A percentile compares a stretch with the other conserved stretches of the same genome.
phyloP scores from a whole-genome alignment of 2,329 filamentous ascomycete genomes.

The Sporothrix sp. region DNA sequence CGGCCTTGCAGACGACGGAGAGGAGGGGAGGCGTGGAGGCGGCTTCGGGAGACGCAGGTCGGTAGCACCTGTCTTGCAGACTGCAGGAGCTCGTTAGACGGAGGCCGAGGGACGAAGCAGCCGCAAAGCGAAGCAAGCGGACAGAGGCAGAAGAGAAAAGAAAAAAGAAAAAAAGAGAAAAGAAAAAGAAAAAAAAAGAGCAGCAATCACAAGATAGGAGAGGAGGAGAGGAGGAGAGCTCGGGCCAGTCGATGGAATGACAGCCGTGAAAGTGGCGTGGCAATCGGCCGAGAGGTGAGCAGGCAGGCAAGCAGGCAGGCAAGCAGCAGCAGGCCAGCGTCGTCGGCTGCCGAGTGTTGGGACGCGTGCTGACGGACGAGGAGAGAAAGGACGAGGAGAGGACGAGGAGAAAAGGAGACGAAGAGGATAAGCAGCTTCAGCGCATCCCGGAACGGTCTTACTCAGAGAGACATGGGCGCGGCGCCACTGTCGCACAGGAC shows the following conservation, averaged over 20 bases:
- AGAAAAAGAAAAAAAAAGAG: background rate
- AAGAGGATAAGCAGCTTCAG: background rate
- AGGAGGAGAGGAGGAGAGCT: background rate
- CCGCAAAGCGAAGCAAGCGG: background rate
- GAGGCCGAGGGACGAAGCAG: no score
- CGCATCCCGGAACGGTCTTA: no score
- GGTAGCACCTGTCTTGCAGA: background rate
- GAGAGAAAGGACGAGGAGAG: background rate
- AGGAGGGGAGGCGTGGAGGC: no score
- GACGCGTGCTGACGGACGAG: background rate
- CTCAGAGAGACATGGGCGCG: constrained; percentile 2
- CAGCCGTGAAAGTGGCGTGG: constrained; percentile 11
- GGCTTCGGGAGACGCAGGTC: background rate
- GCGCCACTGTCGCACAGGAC: constrained; percentile 10
- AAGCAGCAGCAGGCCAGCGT: background rate
- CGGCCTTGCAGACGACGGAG: no score
- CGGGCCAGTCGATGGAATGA: constrained; percentile 9
- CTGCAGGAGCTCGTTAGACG: background rate
- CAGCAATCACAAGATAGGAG: background rate
- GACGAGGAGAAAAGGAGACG: background rate
- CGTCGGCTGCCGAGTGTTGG: background rate
- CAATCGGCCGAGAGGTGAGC: constrained; percentile 3
- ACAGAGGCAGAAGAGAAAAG: background rate
- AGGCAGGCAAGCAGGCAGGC: background rate
- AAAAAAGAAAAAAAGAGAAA: background rate